phyloP scores from a whole-genome alignment of 352 stramenopile genomes.

The Pythium volutum region DNA sequence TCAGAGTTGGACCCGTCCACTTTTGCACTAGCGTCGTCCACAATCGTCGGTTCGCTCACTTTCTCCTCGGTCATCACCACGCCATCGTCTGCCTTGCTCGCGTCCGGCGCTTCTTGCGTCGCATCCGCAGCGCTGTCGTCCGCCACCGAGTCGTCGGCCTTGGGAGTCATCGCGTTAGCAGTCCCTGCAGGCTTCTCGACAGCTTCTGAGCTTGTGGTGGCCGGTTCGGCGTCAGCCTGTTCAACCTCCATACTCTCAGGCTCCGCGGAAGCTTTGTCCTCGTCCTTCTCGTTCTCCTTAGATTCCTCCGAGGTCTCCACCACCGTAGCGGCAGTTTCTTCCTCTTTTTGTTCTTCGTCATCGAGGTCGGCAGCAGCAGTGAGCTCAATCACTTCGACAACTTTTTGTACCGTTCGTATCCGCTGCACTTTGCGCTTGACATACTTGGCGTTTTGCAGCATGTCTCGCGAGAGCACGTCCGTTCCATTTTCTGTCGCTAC shows the following conservation, averaged over 20 bases:
- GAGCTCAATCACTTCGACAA: constrained; percentile 3
- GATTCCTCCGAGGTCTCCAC: not conserved
- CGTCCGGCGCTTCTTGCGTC: not conserved
- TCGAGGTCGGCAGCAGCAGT: constrained; percentile 8
- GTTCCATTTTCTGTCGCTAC: not conserved
- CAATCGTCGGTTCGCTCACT: not conserved
- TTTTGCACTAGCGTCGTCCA: not conserved
- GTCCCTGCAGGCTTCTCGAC: not conserved
- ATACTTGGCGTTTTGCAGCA: constrained; percentile 38
- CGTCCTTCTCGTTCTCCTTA: constrained; percentile 6
- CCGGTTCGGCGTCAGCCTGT: not conserved
- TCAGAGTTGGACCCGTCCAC: no score
- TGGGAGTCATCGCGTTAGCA: not conserved
- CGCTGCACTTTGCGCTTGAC: constrained; percentile 45
- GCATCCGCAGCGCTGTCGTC: not conserved
- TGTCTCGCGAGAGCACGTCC: constrained; percentile 12
- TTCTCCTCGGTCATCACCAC: not conserved
- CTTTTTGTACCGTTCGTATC: constrained; percentile 18
- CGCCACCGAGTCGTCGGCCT: not conserved
- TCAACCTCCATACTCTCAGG: constrained; percentile 5
- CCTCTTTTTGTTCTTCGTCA: constrained; percentile 19
- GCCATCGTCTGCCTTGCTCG: not conserved
- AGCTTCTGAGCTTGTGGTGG: constrained; percentile 1
- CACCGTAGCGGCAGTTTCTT: constrained; percentile 1
- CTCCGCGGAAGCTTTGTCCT: not conserved